phyloP scores from a whole-genome alignment of 1,139 yeast species.

The Meyerozyma elateridarum region DNA sequence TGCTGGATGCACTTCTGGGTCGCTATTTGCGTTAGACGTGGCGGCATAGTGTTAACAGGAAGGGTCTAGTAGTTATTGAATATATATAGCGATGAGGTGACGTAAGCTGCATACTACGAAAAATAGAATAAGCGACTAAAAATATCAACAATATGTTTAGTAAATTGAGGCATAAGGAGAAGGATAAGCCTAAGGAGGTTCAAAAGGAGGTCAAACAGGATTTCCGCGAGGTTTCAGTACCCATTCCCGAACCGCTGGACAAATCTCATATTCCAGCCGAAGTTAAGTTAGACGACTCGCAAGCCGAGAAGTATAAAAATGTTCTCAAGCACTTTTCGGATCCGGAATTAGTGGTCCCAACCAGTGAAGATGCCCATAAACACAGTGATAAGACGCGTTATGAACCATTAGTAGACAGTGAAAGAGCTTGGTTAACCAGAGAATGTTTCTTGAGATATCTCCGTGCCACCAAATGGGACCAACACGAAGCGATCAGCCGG shows the following conservation, averaged over 20 bases:
- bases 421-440: constrained; percentile 44
- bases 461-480: constrained; percentile 45
- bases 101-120: too few species aligned
- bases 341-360: constrained; percentile 29
- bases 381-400: not conserved
- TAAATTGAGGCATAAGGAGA: not conserved
- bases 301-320: constrained; percentile 14
- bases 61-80: too few species aligned
- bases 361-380: constrained; percentile 19
- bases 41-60: too few species aligned
- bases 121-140: too few species aligned
- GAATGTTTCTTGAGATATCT: constrained; percentile 46
- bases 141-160: too few species aligned
- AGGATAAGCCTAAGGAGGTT: constrained; percentile 1
- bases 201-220: not conserved
- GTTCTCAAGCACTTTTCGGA: constrained; percentile 20
- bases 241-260: not conserved
- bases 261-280: constrained; percentile 1
- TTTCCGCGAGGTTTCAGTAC: not conserved
- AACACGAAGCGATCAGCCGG: constrained; percentile 35
- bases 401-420: constrained; percentile 15
- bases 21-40: constrained; percentile 13
- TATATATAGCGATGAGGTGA: too few species aligned
- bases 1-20: constrained; percentile 17
- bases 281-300: constrained; percentile 43